Base-by-base conservation (phyloP, 1,284 basidiomycete species). In the Athelia psychrophila region DNA sequence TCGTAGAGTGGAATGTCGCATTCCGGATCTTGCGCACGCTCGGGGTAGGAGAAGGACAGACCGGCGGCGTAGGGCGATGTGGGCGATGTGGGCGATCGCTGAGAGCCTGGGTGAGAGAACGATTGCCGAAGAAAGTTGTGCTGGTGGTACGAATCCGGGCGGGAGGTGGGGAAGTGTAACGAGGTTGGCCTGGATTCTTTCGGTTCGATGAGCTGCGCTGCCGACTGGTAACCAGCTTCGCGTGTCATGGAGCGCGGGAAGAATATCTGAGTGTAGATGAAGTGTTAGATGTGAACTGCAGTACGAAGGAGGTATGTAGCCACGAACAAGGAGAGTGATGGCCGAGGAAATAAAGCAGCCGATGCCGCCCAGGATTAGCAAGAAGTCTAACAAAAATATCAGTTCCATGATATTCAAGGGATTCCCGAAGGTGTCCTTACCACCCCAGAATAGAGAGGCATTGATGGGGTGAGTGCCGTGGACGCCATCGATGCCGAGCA, bases 281-380 rank as follows among this genome's bases (percentile, higher is more conserved):
- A 42, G 38, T 22, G 33, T 25, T 45, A 18, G 20, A 36, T 22
- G 27, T 49, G 36, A 24, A 16, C 18, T 33, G 33, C 48, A 47
- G 40, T 23, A 23, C 20, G n/a, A 18, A 6, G 42, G 16, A 35
- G 42, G 42, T 30, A 46, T 52, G 51, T 64, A n/a, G n/a, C n/a
- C n/a, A n/a, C 78, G 60, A 60, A 88, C 86, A 18, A 90, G 73
- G 36, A 90, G 73, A 1, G 87, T 90, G 44, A 90, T 87, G 24
- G 81, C 80, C 22, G 87, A 87, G 3, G 86, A 89, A 19, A 87
- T 75, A 61, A 88, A 83, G 59, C 83, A 84, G 10, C 88, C 88
- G 24, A 90, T 77, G 12, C 76, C 85, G 15, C 80, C 83, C 45
- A 84, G 60, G 79, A 88, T 84, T 49, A 84, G 66, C 10, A 90